phyloP scores from a whole-genome alignment of 495 filamentous ascomycete species.

The Tuber calosporum region DNA sequence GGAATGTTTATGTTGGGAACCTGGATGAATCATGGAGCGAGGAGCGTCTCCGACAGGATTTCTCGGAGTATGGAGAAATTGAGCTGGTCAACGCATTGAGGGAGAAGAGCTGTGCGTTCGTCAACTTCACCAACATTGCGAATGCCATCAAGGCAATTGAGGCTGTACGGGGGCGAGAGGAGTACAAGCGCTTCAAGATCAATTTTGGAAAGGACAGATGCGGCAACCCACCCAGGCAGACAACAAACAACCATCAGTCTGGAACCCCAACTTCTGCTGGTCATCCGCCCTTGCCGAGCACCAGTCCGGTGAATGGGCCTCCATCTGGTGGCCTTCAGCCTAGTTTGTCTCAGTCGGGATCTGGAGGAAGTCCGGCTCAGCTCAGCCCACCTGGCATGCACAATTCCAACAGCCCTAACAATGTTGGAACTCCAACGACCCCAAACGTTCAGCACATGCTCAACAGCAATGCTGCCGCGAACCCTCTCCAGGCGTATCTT shows the following conservation, averaged over 20 bases:
- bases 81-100: constrained; percentile 93
- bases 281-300: constrained; percentile 57
- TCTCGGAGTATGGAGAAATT: constrained; percentile 95
- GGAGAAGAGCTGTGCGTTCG: constrained; percentile 98
- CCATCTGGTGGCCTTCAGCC: constrained; percentile 44
- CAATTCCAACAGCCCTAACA: constrained; percentile 42
- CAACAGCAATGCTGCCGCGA: constrained; percentile 70
- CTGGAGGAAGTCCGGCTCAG: constrained; percentile 61
- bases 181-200: constrained; percentile 97
- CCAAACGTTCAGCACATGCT: constrained; percentile 55
- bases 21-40: constrained; percentile 95
- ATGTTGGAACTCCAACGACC: constrained; percentile 36
- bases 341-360: constrained; percentile 50
- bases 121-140: constrained; percentile 99
- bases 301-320: constrained; percentile 48
- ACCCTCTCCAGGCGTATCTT: constrained; percentile 83
- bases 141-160: constrained; percentile 99
- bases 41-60: constrained; percentile 90
- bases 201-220: constrained; percentile 99
- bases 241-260: constrained; percentile 52
- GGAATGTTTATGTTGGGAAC: constrained; percentile 97
- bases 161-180: constrained; percentile 84
- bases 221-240: constrained; percentile 89
- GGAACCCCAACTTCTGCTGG: constrained; percentile 49
- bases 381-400: constrained; percentile 42